phyloP scores from a whole-genome alignment of 345 rosid species.

The Salix caprea region DNA sequence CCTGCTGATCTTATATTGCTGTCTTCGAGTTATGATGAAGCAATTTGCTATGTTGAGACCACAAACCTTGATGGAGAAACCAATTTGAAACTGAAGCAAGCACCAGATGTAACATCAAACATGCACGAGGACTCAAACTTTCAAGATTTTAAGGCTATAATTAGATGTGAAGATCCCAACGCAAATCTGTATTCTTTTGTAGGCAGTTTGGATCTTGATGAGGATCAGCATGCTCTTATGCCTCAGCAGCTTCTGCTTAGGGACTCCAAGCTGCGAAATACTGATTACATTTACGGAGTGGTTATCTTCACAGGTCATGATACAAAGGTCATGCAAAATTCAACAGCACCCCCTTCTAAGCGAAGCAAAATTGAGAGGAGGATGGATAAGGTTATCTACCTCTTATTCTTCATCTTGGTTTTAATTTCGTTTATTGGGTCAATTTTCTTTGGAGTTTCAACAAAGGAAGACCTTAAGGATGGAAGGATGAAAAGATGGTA shows the following conservation, averaged over 20 bases:
- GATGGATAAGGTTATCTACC: slow-evolving; percentile 73
- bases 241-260: slow-evolving; percentile 92
- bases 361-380: slow-evolving; percentile 86
- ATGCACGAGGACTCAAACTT: slow-evolving; percentile 64
- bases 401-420: slow-evolving; percentile 62
- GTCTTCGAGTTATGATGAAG: slow-evolving; percentile 81
- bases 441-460: slow-evolving; percentile 65
- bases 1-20: slow-evolving; percentile 92
- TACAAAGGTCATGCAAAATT: slow-evolving; percentile 90
- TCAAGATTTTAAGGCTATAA: slow-evolving; percentile 52
- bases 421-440: slow-evolving; percentile 64
- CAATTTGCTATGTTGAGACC: slow-evolving; percentile 93
- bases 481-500: slow-evolving; percentile 93
- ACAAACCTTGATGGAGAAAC: slow-evolving; percentile 97
- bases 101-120: slow-evolving; percentile 54
- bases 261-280: slow-evolving; percentile 85
- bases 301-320: slow-evolving; percentile 87
- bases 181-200: slow-evolving; percentile 79
- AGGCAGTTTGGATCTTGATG: slow-evolving; percentile 64
- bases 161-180: slow-evolving; percentile 93
- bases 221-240: slow-evolving; percentile 63
- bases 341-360: slow-evolving; percentile 90
- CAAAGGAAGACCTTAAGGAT: slow-evolving; percentile 52
- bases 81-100: slow-evolving; percentile 81
- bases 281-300: slow-evolving; percentile 75